Conservation (phyloP, 768 basidiomycete species). For the Paxillus rubicundulus region DNA sequence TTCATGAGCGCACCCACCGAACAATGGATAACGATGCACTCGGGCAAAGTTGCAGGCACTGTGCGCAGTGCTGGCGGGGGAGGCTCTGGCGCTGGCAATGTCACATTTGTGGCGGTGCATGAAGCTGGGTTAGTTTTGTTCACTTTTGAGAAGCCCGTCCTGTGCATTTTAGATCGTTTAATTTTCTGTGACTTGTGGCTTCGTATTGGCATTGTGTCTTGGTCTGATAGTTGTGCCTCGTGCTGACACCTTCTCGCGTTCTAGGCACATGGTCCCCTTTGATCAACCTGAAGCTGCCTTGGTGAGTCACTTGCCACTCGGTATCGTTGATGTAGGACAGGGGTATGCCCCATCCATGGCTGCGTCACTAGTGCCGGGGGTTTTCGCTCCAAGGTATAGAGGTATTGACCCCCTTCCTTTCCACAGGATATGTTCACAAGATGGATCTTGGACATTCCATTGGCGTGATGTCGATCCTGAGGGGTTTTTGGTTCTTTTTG, state of each 20-base stretch:
- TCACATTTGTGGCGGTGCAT: constrained; percentile 75
- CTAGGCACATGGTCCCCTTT: constrained; percentile 84
- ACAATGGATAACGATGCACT: constrained; percentile 54
- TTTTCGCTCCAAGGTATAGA: not conserved
- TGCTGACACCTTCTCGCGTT: constrained; percentile 12
- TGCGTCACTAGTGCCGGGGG: not conserved
- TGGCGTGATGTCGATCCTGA: constrained; percentile 22
- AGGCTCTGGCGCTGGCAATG: constrained; percentile 70
- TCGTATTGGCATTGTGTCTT: not conserved
- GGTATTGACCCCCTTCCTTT: not conserved
- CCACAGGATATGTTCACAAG: constrained; percentile 56
- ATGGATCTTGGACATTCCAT: constrained; percentile 56
- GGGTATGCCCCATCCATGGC: not conserved
- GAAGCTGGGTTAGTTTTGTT: constrained; percentile 70
- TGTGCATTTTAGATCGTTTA: too few relatives aligned
- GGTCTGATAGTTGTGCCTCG: not conserved
- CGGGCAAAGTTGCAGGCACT: constrained; percentile 60
- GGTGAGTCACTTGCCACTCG: constrained; percentile 39
- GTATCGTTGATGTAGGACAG: not conserved
- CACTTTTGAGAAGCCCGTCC: too few relatives aligned
- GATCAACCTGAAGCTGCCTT: constrained; percentile 88
- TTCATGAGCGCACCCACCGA: constrained; percentile 48
- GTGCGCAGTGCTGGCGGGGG: constrained; percentile 69
- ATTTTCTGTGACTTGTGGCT: not conserved
- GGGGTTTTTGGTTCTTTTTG: not conserved